Evolutionary conservation across 2,329 filamentous ascomycete genomes (phyloP).

Genomic region (Metarhizium anisopliae): DNA sequence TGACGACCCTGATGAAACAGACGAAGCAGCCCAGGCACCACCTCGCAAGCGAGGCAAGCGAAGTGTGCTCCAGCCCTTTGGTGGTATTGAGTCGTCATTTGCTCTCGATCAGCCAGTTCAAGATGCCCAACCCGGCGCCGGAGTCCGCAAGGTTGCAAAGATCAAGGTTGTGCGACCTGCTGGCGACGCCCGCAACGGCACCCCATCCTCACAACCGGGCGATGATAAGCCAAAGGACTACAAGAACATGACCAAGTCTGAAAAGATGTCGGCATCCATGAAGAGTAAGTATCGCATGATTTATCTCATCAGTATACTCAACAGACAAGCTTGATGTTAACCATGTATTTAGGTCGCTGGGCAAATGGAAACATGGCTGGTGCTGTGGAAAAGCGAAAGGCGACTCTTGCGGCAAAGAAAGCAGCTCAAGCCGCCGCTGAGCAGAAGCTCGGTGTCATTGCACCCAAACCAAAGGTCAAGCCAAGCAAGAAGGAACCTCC

Average conservation of each 20-base stretch:
- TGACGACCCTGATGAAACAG: conserved; percentile 36
- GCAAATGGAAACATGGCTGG: conserved; percentile 50
- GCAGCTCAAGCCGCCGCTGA: conserved; percentile 34
- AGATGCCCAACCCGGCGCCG: conserved; percentile 12
- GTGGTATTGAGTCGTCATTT: conserved; percentile 8
- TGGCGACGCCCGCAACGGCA: conserved; percentile 19
- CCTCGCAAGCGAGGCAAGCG: conserved; percentile 29
- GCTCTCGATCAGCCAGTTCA: conserved; percentile 11
- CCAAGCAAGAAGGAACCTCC: conserved; percentile 22
- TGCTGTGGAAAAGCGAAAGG: conserved; percentile 52
- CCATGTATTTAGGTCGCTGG: conserved; percentile 39
- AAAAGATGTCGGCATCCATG: conserved; percentile 59
- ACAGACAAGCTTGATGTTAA: conserved; percentile 14
- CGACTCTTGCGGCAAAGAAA: conserved; percentile 51
- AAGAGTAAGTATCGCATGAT: conserved; percentile 37
- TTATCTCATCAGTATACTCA: not conserved
- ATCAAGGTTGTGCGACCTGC: conserved; percentile 28
- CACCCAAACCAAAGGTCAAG: conserved; percentile 29
- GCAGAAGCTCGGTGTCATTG: conserved; percentile 24
- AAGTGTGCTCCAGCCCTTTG: conserved; percentile 8
- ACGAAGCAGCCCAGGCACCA: conserved; percentile 25
- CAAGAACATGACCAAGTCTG: conserved; percentile 52
- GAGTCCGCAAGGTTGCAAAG: conserved; percentile 26
- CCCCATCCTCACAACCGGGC: conserved; percentile 15
- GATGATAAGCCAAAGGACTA: conserved; percentile 44